phyloP scores from a whole-genome alignment of 2,329 filamentous ascomycete species.

The Neophaeococcomyces aloes region DNA sequence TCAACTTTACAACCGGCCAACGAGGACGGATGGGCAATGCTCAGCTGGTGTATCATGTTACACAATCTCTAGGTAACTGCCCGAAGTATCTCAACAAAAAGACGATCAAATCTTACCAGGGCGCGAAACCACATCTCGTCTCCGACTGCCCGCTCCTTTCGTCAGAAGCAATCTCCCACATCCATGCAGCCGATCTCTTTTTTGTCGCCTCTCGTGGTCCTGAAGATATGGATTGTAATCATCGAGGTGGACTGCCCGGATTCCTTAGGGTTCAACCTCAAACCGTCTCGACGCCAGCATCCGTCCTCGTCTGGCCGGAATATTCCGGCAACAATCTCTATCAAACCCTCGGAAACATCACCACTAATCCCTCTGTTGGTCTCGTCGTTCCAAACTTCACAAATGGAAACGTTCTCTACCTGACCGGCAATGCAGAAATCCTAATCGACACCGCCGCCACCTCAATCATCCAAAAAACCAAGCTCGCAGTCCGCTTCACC shows the following conservation, averaged over 20 bases:
- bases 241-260: slow-evolving; percentile 62
- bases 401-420: slow-evolving; percentile 61
- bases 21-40: slow-evolving; percentile 29
- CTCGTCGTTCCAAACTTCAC: slow-evolving; percentile 64
- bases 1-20: neutral
- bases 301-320: slow-evolving; percentile 63
- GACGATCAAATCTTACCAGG: slow-evolving; percentile 41
- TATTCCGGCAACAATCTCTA: slow-evolving; percentile 78
- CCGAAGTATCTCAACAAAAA: slow-evolving; percentile 72
- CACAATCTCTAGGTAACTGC: slow-evolving; percentile 52
- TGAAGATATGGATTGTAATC: slow-evolving; percentile 70
- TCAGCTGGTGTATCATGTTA: slow-evolving; percentile 57
- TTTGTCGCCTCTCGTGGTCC: slow-evolving; percentile 60
- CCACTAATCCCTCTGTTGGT: slow-evolving; percentile 55
- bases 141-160: slow-evolving; percentile 42
- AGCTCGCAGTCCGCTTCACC: slow-evolving; percentile 60
- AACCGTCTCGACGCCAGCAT: slow-evolving; percentile 38
- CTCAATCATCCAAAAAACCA: slow-evolving; percentile 54
- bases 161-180: slow-evolving; percentile 45
- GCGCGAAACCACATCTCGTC: slow-evolving; percentile 45
- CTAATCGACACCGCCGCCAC: slow-evolving; percentile 55
- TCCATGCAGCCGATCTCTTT: slow-evolving; percentile 60
- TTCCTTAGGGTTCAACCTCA: slow-evolving; percentile 54
- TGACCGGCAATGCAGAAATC: slow-evolving; percentile 58
- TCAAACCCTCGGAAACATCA: slow-evolving; percentile 70